These are phyloP conservation scores for Ophiostoma pallidulum DNA, from an alignment of 2,329 filamentous ascomycete genomes.

Conservation along the genomic window DNA sequence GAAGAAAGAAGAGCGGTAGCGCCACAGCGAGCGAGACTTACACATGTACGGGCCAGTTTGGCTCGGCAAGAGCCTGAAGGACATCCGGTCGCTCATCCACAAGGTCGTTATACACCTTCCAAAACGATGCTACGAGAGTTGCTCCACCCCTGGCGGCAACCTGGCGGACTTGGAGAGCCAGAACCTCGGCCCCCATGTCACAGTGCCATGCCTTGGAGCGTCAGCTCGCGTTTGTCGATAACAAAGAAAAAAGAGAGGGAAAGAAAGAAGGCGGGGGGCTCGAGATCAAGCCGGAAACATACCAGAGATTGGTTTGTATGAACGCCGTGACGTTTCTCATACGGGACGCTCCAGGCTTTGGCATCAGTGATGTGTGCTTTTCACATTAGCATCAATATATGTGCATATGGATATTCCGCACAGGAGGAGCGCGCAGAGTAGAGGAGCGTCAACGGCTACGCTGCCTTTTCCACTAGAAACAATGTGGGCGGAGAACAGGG, in stretches of 20 bases:
- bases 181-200: slow-evolving; percentile 42
- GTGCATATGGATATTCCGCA: too few species aligned
- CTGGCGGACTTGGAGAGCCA: slow-evolving; percentile 38
- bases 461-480: too few species aligned
- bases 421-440: too few species aligned
- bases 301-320: slow-evolving; percentile 39
- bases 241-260: not conserved
- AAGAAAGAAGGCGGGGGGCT: too few species aligned
- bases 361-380: slow-evolving; percentile 41
- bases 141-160: slow-evolving; percentile 34
- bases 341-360: slow-evolving; percentile 34
- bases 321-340: slow-evolving; percentile 38
- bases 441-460: too few species aligned
- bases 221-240: too few species aligned
- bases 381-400: not conserved
- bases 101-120: slow-evolving; percentile 35
- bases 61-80: slow-evolving; percentile 28
- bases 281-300: too few species aligned
- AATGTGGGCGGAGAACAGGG: too few species aligned
- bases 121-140: slow-evolving; percentile 36
- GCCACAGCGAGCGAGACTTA: slow-evolving; percentile 20
- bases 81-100: slow-evolving; percentile 28
- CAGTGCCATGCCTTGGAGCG: slow-evolving; percentile 42
- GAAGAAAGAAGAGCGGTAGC: not conserved
- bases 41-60: slow-evolving; percentile 41